Evolutionary conservation across 495 filamentous ascomycete species (phyloP), one percentile per base, ranked within the genome.

Genomic region (Lasiosphaeria hispida): DNA sequence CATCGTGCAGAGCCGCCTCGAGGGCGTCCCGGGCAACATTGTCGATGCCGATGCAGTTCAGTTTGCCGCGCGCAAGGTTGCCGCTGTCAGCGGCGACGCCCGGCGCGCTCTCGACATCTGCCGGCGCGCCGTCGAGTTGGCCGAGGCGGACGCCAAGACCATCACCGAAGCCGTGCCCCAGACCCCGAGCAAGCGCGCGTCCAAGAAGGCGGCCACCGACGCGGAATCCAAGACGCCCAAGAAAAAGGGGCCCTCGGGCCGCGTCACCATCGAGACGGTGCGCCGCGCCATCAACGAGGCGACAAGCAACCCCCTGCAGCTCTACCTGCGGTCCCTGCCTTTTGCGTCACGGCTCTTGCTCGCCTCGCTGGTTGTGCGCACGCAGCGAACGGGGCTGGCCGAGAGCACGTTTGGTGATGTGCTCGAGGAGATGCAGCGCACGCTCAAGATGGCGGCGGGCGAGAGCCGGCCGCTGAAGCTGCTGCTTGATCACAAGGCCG

Each of bases 61-160:
- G 73, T 99, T 99, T 66, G 95, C 95, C 5, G 90, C 88, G 50
- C 82, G 95, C 17, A 99, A 99, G 73, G 95, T 99, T 1, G 95
- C 95, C 0, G 93, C 94, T 10, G 95, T 99, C 33, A 92, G 87
- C 56, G 95, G 95, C 41, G 95, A 99, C 63, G 95, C 95, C 10
- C 80, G 95, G 30, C 84, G 95, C 19, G 93, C 92, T 3, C 77
- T 99, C 7, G 95, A 99, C 65, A 97, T 99, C 48, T 99, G 95
- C 68, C 83, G 95, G 1, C 84, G 95, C 48, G 95, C 95, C 1
- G 94, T 99, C 7, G 95, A 99, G 70, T 85, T 99, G 15, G 94
- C 94, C 10, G 95, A 99, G 70, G 81, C 87, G 48, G 84, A 91
- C 34, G 72, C 75, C 30, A 77, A 77, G 52, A 64, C 68, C 9